phyloP scores from a whole-genome alignment of 2,329 filamentous ascomycete species.

The Phyllosticta paracitricarpa region DNA sequence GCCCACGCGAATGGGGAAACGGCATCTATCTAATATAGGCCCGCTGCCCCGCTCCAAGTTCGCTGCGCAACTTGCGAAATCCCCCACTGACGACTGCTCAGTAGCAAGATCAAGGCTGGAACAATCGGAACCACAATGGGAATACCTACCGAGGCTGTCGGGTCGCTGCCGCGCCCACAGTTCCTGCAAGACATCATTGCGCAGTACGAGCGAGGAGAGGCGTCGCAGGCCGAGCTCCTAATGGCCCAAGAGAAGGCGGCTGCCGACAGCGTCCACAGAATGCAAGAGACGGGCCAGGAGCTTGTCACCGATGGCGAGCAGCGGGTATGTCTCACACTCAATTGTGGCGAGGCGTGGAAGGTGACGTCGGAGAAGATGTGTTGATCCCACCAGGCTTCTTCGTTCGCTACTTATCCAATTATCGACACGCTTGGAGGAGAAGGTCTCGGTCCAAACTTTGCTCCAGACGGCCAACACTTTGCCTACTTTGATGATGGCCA shows the following conservation, averaged over 20 bases:
- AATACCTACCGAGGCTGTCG: constrained; percentile 12
- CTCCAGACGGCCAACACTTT: constrained; percentile 23
- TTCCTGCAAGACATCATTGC: constrained; percentile 20
- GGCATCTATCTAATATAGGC: neutral
- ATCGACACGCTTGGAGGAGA: constrained; percentile 22
- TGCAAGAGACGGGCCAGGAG: constrained; percentile 19
- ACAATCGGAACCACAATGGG: constrained; percentile 7
- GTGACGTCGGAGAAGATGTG: neutral
- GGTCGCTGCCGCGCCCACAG: constrained; percentile 11
- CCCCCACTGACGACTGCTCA: neutral
- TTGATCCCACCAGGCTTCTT: constrained; percentile 12
- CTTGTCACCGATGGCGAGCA: constrained; percentile 25
- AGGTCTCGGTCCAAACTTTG: constrained; percentile 19
- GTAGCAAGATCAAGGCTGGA: neutral
- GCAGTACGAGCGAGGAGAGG: constrained; percentile 19
- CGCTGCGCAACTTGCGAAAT: neutral
- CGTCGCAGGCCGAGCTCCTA: constrained; percentile 17
- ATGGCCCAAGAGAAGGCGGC: constrained; percentile 22
- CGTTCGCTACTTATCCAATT: constrained; percentile 25
- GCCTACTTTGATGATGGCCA: constrained; percentile 25
- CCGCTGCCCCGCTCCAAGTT: neutral
- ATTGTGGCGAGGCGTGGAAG: neutral
- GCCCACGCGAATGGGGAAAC: neutral
- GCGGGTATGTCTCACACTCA: constrained; percentile 8
- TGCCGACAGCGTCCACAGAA: constrained; percentile 19